Conservation (phyloP, 805 yeast species). For the Candida ortonii region DNA sequence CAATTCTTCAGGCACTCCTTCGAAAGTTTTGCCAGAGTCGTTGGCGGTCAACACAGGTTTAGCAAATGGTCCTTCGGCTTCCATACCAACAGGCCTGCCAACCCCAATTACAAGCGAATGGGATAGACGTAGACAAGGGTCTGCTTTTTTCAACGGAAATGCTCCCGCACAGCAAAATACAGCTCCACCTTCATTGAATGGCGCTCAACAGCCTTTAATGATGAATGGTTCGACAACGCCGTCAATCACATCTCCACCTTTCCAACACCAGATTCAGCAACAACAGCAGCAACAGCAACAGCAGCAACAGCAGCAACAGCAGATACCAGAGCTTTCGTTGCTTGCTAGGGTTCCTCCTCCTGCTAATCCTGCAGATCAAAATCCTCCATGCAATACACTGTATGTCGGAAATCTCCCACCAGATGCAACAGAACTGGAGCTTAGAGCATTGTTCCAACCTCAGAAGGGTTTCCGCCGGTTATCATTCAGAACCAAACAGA, state of each 20-base stretch:
- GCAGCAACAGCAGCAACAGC: slow-evolving; percentile 24
- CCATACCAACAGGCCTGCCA: slow-evolving; percentile 26
- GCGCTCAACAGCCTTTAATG: slow-evolving; percentile 16
- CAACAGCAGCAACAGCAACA: slow-evolving; percentile 20
- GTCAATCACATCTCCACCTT: slow-evolving; percentile 24
- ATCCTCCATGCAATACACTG: slow-evolving; percentile 96
- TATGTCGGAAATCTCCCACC: slow-evolving; percentile 98
- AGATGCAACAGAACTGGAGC: slow-evolving; percentile 91
- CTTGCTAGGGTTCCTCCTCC: slow-evolving; percentile 84
- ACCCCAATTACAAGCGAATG: slow-evolving; percentile 34
- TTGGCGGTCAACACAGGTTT: slow-evolving; percentile 20
- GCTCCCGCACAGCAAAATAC: slow-evolving; percentile 5
- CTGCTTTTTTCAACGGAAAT: slow-evolving; percentile 46
- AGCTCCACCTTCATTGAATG: slow-evolving; percentile 11
- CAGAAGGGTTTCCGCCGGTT: slow-evolving; percentile 92
- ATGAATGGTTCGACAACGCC: slow-evolving; percentile 19
- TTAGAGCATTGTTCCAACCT: slow-evolving; percentile 79
- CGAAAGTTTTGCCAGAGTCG: slow-evolving; percentile 23
- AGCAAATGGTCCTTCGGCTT: slow-evolving; percentile 16
- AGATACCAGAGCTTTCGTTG: slow-evolving; percentile 60
- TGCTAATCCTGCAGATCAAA: slow-evolving; percentile 98
- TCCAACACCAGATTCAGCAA: slow-evolving; percentile 23
- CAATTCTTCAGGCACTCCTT: slow-evolving; percentile 15
- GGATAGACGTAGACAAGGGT: slow-evolving; percentile 54
- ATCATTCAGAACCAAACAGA: slow-evolving; percentile 77